Conservation (phyloP, 305 asterid species). For the Ilex paraguariensis region DNA sequence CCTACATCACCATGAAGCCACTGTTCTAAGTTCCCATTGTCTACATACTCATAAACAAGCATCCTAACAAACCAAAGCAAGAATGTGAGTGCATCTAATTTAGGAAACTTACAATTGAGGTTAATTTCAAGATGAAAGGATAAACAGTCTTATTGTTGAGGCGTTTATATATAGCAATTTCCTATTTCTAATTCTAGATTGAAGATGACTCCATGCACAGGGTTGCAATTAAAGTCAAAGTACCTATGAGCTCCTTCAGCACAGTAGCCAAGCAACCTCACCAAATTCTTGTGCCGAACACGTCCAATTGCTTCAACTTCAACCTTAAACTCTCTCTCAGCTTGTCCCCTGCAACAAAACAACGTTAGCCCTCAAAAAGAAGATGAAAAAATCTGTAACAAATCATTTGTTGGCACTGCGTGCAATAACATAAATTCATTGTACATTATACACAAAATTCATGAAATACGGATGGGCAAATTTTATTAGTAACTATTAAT, state of each 20-base stretch:
- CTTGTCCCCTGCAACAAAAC: constrained; percentile 67
- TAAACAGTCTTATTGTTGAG: too few relatives aligned
- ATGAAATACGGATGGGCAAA: background rate
- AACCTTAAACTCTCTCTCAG: constrained; percentile 90
- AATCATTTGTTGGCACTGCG: background rate
- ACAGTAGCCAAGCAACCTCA: constrained; percentile 87
- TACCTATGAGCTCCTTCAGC: constrained; percentile 95
- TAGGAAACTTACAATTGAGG: background rate
- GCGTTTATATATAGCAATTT: too few relatives aligned
- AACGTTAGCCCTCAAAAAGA: constrained; percentile 1
- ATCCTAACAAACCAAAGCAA: constrained; percentile 36
- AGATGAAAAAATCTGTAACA: background rate
- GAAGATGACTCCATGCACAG: background rate
- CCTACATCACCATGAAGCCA: constrained; percentile 98
- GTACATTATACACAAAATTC: background rate
- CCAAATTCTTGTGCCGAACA: constrained; percentile 87
- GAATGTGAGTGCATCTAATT: background rate
- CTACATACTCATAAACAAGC: constrained; percentile 86
- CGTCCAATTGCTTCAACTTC: constrained; percentile 97
- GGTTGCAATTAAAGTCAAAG: background rate
- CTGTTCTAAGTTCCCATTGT: constrained; percentile 88
- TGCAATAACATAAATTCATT: too few relatives aligned
- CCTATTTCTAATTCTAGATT: background rate
- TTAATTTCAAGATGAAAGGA: background rate
- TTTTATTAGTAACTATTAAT: too few relatives aligned